Base-by-base conservation (phyloP, 768 basidiomycete species). In the Leccinellum rugosiceps region DNA sequence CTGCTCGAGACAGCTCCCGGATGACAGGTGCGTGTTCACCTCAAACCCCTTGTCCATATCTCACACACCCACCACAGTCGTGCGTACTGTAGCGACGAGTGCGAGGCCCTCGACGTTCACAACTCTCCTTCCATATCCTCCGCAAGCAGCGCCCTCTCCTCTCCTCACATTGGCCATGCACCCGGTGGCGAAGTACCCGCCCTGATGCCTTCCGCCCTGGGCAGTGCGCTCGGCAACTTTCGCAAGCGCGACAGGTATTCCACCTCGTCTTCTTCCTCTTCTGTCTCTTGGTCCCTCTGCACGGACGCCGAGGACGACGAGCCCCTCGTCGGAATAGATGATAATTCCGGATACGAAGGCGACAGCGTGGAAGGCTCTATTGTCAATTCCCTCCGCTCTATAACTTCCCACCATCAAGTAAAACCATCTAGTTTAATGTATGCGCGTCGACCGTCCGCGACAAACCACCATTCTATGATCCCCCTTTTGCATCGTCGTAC, bases 51-150 rank as follows among this genome's bases (percentile, higher is more conserved):
- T 59, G 51, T 44, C 62, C 52, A 53, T 55, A 43, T 57, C 68
- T 56, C 61, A 64, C 57, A 32, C 17, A 9, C 34, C 52, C 45
- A 64, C 52, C 59, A 81, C 58, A 88, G 87, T 56, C 81, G 78
- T 57, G 81, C 83, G 0, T 90, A 89, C 70, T 90, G 88, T 74
- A 85, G 83, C 66, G 83, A 85, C 63, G 79, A 82, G 61, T 90
- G 88, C 68, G 81, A 86, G 66, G 76, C 70, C 57, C 71, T 75
- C 49, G 88, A 90, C 71, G 72, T 80, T 54, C 68, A 63, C 54
- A 81, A 83, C 5, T 88, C 87, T 1, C 86, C 87, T 1, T 84
- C 84, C 44, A 77, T 86, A 45, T 87, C 85, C 31, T 83, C 83
- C 6, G 64, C 76, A 14, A 87, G 85, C 70, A 88, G 87, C 62